Conservation (phyloP, 495 filamentous ascomycete species). For the Tuber aestivum region DNA sequence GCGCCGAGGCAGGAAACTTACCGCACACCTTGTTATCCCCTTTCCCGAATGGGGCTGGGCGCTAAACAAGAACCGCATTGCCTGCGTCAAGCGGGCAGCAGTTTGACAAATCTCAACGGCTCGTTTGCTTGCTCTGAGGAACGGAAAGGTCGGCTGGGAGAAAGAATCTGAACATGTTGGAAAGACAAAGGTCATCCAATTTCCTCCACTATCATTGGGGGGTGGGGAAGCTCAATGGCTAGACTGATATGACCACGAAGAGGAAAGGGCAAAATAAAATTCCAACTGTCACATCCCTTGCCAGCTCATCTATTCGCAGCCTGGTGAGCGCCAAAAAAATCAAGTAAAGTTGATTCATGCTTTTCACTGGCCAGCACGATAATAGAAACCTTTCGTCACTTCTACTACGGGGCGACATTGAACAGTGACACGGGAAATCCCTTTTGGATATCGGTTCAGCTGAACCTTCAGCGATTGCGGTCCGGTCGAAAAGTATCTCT, state of each 20-base stretch:
- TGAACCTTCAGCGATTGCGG: not conserved
- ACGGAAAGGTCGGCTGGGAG: constrained; percentile 1
- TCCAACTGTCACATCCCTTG: not conserved
- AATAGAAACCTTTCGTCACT: not conserved
- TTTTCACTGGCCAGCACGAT: constrained; percentile 6
- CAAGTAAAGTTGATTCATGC: not conserved
- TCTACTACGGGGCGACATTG: not conserved
- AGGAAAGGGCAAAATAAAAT: not conserved
- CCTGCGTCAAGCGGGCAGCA: constrained; percentile 22
- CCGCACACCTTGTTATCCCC: constrained; percentile 13
- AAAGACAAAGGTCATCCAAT: constrained; percentile 1
- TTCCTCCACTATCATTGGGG: not conserved
- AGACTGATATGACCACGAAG: not conserved
- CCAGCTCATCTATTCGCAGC: not conserved
- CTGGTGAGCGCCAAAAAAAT: not conserved
- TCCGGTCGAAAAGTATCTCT: not conserved
- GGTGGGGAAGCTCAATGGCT: not conserved
- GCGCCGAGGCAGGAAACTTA: constrained; percentile 17
- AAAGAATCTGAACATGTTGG: constrained; percentile 4
- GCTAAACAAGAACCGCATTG: constrained; percentile 20
- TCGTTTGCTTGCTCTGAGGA: constrained; percentile 4
- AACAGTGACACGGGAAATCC: constrained; percentile 10
- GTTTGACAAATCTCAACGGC: constrained; percentile 5
- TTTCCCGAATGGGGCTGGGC: not conserved
- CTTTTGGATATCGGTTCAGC: not conserved